Percentiles rank a stretch among this genome's conserved stretches.
Conservation (phyloP, 2,329 filamentous ascomycete species). For the Microsporum ferrugineum region DNA sequence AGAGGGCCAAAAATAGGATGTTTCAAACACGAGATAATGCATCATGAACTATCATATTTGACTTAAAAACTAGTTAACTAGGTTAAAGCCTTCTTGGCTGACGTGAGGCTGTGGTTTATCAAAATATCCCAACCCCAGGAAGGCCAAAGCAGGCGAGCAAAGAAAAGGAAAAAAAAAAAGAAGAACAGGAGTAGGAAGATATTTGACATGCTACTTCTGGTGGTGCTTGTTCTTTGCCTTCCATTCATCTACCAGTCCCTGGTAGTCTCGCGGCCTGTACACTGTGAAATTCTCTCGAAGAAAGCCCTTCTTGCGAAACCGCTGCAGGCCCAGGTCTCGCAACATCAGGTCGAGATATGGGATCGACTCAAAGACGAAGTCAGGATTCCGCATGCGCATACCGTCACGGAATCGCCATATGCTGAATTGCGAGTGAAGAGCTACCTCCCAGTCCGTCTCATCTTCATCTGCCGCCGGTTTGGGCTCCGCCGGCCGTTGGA, state of each 20-base stretch:
- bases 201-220: background rate
- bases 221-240: constrained; percentile 9
- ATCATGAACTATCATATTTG: too few relatives aligned
- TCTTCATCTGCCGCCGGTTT: constrained; percentile 19
- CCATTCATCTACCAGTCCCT: constrained; percentile 33
- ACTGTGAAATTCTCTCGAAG: constrained; percentile 27
- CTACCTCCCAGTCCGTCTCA: constrained; percentile 42
- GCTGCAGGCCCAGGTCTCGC: constrained; percentile 51
- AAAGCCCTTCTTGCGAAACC: constrained; percentile 25
- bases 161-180: background rate
- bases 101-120: background rate
- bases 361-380: constrained; percentile 65
- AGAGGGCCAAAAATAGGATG: background rate
- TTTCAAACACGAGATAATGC: background rate
- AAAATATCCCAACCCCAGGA: background rate
- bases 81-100: background rate
- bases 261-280: constrained; percentile 33
- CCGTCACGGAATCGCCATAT: constrained; percentile 57
- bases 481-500: background rate
- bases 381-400: constrained; percentile 30
- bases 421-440: constrained; percentile 57
- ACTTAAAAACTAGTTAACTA: too few relatives aligned
- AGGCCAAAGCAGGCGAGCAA: background rate
- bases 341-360: constrained; percentile 62
- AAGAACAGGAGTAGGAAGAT: background rate